Evolutionary conservation across 805 yeast genomes (phyloP).

Genomic region (Cyberlindnera saturnus): DNA sequence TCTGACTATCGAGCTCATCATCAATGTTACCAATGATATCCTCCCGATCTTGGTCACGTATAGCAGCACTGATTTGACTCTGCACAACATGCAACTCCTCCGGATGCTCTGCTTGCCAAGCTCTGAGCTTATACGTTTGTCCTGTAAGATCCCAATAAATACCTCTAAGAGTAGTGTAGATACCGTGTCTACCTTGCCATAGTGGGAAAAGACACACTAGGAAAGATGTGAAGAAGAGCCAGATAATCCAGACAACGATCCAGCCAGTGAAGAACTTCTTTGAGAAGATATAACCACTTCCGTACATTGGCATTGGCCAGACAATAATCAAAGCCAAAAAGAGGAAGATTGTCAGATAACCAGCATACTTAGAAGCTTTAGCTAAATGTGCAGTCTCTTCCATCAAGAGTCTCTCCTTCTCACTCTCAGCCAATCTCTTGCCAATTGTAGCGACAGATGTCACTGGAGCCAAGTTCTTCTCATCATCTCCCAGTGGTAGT

Average conservation of each 20-base stretch:
- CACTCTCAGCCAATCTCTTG: slow-evolving; percentile 20
- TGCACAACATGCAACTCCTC: slow-evolving; percentile 71
- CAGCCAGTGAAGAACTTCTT: slow-evolving; percentile 81
- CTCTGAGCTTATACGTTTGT: slow-evolving; percentile 61
- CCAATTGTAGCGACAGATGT: slow-evolving; percentile 27
- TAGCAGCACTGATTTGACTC: slow-evolving; percentile 49
- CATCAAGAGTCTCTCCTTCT: slow-evolving; percentile 26
- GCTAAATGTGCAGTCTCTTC: slow-evolving; percentile 47
- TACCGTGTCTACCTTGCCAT: slow-evolving; percentile 65
- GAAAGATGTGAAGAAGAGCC: slow-evolving; percentile 66
- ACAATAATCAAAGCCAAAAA: slow-evolving; percentile 60
- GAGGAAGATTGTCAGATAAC: slow-evolving; percentile 51
- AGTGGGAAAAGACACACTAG: slow-evolving; percentile 66
- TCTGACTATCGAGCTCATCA: slow-evolving; percentile 10
- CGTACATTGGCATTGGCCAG: slow-evolving; percentile 97
- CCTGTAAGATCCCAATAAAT: slow-evolving; percentile 83
- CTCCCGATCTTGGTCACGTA: slow-evolving; percentile 16
- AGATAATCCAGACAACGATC: slow-evolving; percentile 75
- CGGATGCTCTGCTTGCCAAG: slow-evolving; percentile 72
- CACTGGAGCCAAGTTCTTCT: slow-evolving; percentile 25
- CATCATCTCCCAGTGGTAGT: slow-evolving; percentile 6
- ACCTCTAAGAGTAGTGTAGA: slow-evolving; percentile 63
- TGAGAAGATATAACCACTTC: slow-evolving; percentile 68
- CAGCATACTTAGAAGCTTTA: slow-evolving; percentile 57
- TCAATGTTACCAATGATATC: slow-evolving; percentile 19